phyloP scores from a whole-genome alignment of 805 yeast species.

The Candida easanensis region DNA sequence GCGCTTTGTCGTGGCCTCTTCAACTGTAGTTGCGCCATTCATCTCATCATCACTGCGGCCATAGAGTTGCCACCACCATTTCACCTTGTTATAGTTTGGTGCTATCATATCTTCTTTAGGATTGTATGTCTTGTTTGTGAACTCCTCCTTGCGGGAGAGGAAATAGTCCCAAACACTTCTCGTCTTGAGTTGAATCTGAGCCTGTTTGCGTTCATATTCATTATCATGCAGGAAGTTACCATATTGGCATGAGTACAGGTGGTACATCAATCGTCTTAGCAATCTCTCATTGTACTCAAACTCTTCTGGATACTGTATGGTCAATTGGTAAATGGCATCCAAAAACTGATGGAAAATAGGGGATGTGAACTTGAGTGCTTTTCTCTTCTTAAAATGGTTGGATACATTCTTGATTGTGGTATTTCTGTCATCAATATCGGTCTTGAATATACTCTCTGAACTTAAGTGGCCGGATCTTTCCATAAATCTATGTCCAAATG shows the following conservation, averaged over 20 bases:
- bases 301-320: conserved; percentile 61
- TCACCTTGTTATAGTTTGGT: conserved; percentile 59
- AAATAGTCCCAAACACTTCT: conserved; percentile 94
- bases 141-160: conserved; percentile 68
- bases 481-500: conserved; percentile 88
- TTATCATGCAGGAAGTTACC: conserved; percentile 82
- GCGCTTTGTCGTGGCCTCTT: neutral
- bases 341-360: conserved; percentile 94
- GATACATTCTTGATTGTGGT: conserved; percentile 34
- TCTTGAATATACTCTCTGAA: conserved; percentile 30
- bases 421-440: conserved; percentile 48
- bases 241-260: conserved; percentile 89
- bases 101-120: conserved; percentile 38
- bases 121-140: conserved; percentile 49
- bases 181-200: conserved; percentile 48
- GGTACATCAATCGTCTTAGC: conserved; percentile 79
- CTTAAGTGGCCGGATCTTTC: conserved; percentile 77
- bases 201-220: conserved; percentile 54
- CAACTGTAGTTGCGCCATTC: conserved; percentile 33
- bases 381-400: conserved; percentile 46
- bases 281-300: conserved; percentile 92
- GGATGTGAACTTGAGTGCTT: conserved; percentile 61
- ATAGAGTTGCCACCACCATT: conserved; percentile 88
- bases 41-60: conserved; percentile 72
- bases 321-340: conserved; percentile 82